phyloP scores from a whole-genome alignment of 1,284 basidiomycete species.

The Trichosporon coremiiforme region DNA sequence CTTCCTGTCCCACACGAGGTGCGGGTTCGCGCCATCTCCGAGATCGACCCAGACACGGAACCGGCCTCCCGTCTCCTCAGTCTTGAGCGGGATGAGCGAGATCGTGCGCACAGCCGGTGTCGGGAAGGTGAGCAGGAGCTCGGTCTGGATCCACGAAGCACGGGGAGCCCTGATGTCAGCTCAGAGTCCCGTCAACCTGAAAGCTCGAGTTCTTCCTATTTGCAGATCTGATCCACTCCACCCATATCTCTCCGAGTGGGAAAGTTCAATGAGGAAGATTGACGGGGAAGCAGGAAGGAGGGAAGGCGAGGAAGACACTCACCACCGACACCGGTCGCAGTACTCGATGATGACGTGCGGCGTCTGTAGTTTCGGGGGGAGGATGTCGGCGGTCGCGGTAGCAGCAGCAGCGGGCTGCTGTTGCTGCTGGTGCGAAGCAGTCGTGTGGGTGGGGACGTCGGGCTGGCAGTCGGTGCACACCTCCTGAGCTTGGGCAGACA shows the following conservation, averaged over 20 bases:
- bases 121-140: slow-evolving; percentile 84
- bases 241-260: too few relatives aligned
- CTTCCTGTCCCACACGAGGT: slow-evolving; percentile 56
- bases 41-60: slow-evolving; percentile 80
- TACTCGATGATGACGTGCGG: slow-evolving; percentile 69
- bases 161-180: slow-evolving; percentile 62
- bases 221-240: too few relatives aligned
- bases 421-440: neutral
- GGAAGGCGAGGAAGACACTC: slow-evolving; percentile 46
- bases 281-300: slow-evolving; percentile 12
- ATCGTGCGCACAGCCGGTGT: slow-evolving; percentile 68
- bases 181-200: neutral
- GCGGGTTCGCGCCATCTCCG: slow-evolving; percentile 48
- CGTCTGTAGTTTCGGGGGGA: slow-evolving; percentile 63
- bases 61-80: slow-evolving; percentile 78
- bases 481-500: neutral
- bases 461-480: slow-evolving; percentile 1
- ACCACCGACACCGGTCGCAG: slow-evolving; percentile 71
- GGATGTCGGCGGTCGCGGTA: slow-evolving; percentile 54
- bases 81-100: slow-evolving; percentile 71
- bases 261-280: slow-evolving; percentile 10
- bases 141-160: slow-evolving; percentile 84
- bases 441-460: neutral
- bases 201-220: neutral
- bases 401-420: neutral